Percentiles rank a stretch among this genome's conserved stretches.
Conservation (phyloP, 352 stramenopile species). For the Phytophthora ramorum region DNA sequence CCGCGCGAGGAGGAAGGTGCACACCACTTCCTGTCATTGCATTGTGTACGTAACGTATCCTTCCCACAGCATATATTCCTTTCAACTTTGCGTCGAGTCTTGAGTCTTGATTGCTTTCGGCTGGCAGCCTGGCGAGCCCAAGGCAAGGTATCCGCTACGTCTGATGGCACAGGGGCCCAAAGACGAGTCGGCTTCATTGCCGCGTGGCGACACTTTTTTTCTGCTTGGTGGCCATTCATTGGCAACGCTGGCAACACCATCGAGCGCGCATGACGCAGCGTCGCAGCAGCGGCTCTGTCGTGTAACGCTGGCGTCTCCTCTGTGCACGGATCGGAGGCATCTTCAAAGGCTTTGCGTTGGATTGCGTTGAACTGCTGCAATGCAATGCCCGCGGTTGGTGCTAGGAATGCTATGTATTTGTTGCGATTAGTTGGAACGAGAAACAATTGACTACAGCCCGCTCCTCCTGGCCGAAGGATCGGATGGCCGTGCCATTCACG, state of each 20-base stretch:
- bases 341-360: constrained; percentile 12
- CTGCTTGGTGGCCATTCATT: constrained; percentile 1
- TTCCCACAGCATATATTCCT: constrained; percentile 33
- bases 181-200: constrained; percentile 8
- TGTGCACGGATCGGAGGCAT: constrained; percentile 13
- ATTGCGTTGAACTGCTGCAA: constrained; percentile 14
- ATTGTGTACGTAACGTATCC: constrained; percentile 44
- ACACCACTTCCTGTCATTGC: constrained; percentile 38
- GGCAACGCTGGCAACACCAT: not conserved
- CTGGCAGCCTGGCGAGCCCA: not conserved
- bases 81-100: constrained; percentile 18
- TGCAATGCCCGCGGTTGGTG: not conserved
- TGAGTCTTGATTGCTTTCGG: constrained; percentile 6
- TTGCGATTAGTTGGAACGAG: constrained; percentile 27
- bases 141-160: not conserved
- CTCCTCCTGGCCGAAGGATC: constrained; percentile 30
- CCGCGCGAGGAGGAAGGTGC: constrained; percentile 31
- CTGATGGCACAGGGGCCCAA: not conserved
- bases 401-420: constrained; percentile 35
- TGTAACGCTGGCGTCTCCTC: constrained; percentile 10
- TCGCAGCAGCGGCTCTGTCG: not conserved
- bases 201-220: not conserved
- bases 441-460: constrained; percentile 36
- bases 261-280: not conserved
- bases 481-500: constrained; percentile 45